Evolutionary conservation across 495 filamentous ascomycete species (phyloP), one percentile per base, ranked within the genome.

Genomic region (Rhizodiscina lignyota): DNA sequence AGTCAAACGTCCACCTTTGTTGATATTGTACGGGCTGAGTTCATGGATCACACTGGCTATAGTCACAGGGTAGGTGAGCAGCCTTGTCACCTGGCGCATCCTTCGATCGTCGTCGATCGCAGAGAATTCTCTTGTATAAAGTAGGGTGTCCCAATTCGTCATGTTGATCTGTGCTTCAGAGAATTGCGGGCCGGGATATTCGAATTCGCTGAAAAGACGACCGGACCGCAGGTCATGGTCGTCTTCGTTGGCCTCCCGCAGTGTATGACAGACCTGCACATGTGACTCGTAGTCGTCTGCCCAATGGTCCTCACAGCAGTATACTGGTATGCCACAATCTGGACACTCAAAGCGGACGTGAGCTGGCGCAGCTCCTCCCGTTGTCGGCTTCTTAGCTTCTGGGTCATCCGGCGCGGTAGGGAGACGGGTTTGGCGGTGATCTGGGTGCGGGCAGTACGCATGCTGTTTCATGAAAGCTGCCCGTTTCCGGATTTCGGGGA

Each of bases 101-200:
- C 70, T 76, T 22, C 86, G 65, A 40, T 87, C 83, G 29, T 80
- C 70, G 44, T 99, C 81, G 48, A 99, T 79, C 5, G 89, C 89
- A 24, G 71, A 66, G 49, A 84, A 94, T 38, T 86, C 73, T 30
- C 91, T 67, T 2, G 84, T 82, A 50, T 93, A 99, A 32, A 96
- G 58, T 40, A 83, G 82, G 0, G 89, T 94, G 50, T 99, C 89
- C 89, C 89, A 99, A 54, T 89, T 96, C 21, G 80, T 93, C 79
- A 96, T 86, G 61, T 99, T 99, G 35, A 92, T 69, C 43, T 87
- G 61, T 34, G 79, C 79, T 50, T 93, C 86, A 38, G 94, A 86
- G 55, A 91, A 75, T 58, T 94, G 87, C 20, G 71, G 67, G 3
- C 72, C 79, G 0, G 89, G 83, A 51, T 92, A 94, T 34, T 83